Base-by-base conservation (phyloP, 257 asterid genomes). In the Coffea canephora region DNA sequence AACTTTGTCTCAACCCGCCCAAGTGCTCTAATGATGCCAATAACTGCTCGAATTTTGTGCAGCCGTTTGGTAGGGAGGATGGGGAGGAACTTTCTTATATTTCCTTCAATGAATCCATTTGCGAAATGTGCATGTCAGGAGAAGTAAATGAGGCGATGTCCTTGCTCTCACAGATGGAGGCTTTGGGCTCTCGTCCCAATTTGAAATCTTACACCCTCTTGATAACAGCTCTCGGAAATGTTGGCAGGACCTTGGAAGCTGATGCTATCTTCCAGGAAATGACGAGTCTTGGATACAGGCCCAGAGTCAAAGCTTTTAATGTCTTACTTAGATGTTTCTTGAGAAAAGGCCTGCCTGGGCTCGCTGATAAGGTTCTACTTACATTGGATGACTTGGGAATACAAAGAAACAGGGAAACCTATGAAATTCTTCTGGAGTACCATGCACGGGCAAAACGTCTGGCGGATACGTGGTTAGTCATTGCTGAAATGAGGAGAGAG, bases 221-320 rank as follows among this genome's bases (percentile, higher is more conserved):
- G 78, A 87, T 95, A 48, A 80, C 87, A 43, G 83, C 90, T 23
- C 97, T 95, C 13, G 97, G 91, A 67, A 82, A 89, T 75, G 87
- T 86, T 10, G 98, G 98, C 14, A 90, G 98, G 84, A 93, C 97
- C 27, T 78, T 87, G 70, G 98, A 95, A 78, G 97, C 98, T 2
- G 98, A 95, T 41, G 95, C 92, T 2, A 84, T 95, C 52, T 89
- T 93, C 80, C 91, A 84, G 66, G 98, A 95, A 84, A 95, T 93
- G 98, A 16, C 81, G 54, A 82, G 82, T 70, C 84, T 86, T 0
- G 97, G 97, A 1, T 68, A 87, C 27, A 86, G 77, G 82, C 98
- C 98, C 3, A 85, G 84, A 69, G 81, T 90, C 65, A 80, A 86
- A 82, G 66, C 89, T 70, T 84, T 84, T 77, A 93, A 95, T 77